Evolutionary conservation across 495 filamentous ascomycete genomes (phyloP), one percentile per base, ranked within the genome.

Genomic region (Aspergillus bertholletiae): DNA sequence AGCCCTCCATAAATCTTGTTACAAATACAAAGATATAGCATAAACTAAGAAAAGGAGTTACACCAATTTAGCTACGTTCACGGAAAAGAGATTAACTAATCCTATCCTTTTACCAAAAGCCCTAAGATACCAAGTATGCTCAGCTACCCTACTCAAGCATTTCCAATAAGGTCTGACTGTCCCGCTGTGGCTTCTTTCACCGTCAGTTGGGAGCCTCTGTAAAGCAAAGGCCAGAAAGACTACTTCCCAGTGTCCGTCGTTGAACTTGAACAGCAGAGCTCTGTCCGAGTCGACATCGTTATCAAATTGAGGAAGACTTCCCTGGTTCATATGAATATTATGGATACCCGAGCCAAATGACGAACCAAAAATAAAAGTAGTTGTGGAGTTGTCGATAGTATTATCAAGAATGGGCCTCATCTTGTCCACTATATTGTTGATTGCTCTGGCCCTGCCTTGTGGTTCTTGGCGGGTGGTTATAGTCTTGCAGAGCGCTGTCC

Each of bases 281-380:
- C 73, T 71, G 57, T 76, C 73, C 49, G 73, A 64, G 22, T 61
- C 69, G 15, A 67, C 63, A 8, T 70, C 70, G 51, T 76, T 76
- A 23, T 66, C 60, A 51, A 58, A 76, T 4, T 51, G 46, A 12
- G 60, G 56, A 32, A 60, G 47, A 58, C 63, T 73, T 28, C 73
- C 71, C 59, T 76, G 73, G 55, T 76, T 76, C 73, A 74, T 73
- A 54, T 76, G 73, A 3, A 76, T 56, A 56, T 76, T 66, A 54
- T 76, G 73, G 28, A 76, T 76, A 2, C 70, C 72, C 15, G 63
- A 49, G 37, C 62, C 63, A 54, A 64, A 74, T 7, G 63, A 66
- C 9, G 66, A 64, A 1, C 71, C 71, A 17, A 56, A 69, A 30
- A 75, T 64, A 50, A 68, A 75, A 24, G 65, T 54, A 2, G 58